Conservation (phyloP, 192 early-diverging fungal species). For the Backusella westeae region DNA sequence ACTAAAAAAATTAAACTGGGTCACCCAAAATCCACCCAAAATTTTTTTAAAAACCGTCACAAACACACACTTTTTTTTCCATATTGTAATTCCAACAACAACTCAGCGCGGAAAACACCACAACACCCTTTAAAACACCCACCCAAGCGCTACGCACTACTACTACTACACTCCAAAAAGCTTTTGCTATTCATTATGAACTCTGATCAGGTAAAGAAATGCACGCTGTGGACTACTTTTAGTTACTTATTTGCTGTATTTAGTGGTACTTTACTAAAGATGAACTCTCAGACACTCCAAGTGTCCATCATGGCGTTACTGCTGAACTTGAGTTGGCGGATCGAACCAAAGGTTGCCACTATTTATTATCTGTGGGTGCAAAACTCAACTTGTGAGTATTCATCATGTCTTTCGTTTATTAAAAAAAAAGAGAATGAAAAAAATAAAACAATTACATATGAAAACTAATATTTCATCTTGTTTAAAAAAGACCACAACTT, state of each 20-base stretch:
- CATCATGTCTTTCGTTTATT: background rate
- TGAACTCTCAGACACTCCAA: constrained; percentile 52
- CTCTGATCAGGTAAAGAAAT: background rate
- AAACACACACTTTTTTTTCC: background rate
- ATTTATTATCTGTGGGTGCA: constrained; percentile 47
- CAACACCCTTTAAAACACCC: background rate
- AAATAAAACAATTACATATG: no score
- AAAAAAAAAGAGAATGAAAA: background rate
- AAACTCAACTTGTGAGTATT: constrained; percentile 43
- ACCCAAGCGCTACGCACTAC: background rate
- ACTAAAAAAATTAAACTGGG: background rate
- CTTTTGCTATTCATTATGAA: background rate
- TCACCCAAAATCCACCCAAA: background rate
- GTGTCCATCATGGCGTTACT: constrained; percentile 46
- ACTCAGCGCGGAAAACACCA: constrained; percentile 1
- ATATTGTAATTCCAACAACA: background rate
- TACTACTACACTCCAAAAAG: background rate
- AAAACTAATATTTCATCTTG: background rate
- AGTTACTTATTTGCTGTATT: background rate
- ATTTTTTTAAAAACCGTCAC: background rate
- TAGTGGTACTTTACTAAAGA: constrained; percentile 52
- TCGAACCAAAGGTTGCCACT: constrained; percentile 50
- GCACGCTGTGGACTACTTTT: background rate
- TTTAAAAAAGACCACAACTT: constrained; percentile 45
- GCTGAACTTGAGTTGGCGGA: constrained; percentile 54